Base-by-base conservation (phyloP, 179 eudicot species). In the Beta corolliflora region DNA sequence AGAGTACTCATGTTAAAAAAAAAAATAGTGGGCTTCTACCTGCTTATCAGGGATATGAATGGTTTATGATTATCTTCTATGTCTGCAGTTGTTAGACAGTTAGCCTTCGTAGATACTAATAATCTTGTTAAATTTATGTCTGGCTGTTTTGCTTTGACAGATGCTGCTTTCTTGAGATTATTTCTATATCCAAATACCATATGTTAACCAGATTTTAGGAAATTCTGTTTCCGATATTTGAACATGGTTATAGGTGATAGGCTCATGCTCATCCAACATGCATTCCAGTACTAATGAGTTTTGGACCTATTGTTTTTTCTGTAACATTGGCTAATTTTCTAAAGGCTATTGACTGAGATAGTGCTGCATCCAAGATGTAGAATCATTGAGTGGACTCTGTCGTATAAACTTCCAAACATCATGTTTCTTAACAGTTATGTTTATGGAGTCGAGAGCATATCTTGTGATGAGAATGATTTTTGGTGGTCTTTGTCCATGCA, bases 391-490 rank as follows among this genome's bases (percentile, higher is more conserved):
- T 72, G 56, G 14, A 48, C n/a, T 72, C 36, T 13, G 12, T 19
- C 52, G 25, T 45, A 19, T 25, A 45, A 52, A 72, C 59, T 50
- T 9, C 59, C 14, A 59, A 50, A 52, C 76, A 72, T 50, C 46
- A 19, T 72, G 18, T 21, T 25, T 50, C 14, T 5, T 5, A 21
- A 10, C 31, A 23, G 3, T 18, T 7, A 71, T 45, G 11, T 19
- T 10, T 3, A 45, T 1, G 11, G 73, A 69, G 45, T 25, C 4
- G 5, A 31, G 25, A 23, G 4, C 15, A 67, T 67, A 29, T 29
- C 71, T 67, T 67, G 44, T 67, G 71, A 67, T 65, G 71, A 67
- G 71, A 36, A 67, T 67, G 46, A 36, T 31, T 67, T 67, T 1
- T 15, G 46, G 21, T 67, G 48, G 9, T 67, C 71, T 67, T 36